Base-by-base conservation (phyloP, 371 early-diverging fungal species). In the Haplosporangium sp. region DNA sequence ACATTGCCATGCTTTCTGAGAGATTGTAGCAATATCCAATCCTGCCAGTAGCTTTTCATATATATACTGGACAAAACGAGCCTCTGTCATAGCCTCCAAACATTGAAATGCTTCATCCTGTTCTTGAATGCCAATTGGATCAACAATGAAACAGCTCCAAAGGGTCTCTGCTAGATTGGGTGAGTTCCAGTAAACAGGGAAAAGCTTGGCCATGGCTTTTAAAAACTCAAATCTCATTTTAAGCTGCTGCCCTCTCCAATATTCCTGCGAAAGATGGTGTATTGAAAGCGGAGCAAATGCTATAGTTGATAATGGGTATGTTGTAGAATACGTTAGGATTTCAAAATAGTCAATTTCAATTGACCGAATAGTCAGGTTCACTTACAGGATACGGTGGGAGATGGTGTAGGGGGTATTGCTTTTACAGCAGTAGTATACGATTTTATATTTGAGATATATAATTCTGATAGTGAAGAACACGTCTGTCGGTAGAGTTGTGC, bases 41-140 rank as follows among this genome's bases (percentile, higher is more conserved):
- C 62, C 63, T 13, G 84, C 77, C 20, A 85, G 50, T 4, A 74
- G 69, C 40, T 72, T 82, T n/a, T 69, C 70, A 48, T 84, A 85
- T 8, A 84, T 61, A 65, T 85, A 77, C 71, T 66, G 69, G n/a
- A 64, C 73, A 70, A 84, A 74, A 6, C 67, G 48, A 9, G 72
- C 60, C 35, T 85, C 83, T 7, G 50, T 58, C 39, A 82, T 84
- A 19, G 63, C 58, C 35, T 85, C 85, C 27, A 85, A 63, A 42
- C 77, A 85, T 15, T 47, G 38, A 59, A 85, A 85, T 1, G 85
- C 71, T 20, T 77, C 84, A 35, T 85, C 85, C 55, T 78, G 82
- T 65, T 85, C 84, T 35, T 71, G 63, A 9, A 45, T 61, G 4
- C 84, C 78, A 42, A 85, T 84, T 15, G 85, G 84, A 60, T 85